A percentile compares a stretch with the other conserved stretches of the same genome.
These are phyloP conservation scores for Teunomyces kruisii DNA, from an alignment of 805 yeast species.

Conservation along the genomic window DNA sequence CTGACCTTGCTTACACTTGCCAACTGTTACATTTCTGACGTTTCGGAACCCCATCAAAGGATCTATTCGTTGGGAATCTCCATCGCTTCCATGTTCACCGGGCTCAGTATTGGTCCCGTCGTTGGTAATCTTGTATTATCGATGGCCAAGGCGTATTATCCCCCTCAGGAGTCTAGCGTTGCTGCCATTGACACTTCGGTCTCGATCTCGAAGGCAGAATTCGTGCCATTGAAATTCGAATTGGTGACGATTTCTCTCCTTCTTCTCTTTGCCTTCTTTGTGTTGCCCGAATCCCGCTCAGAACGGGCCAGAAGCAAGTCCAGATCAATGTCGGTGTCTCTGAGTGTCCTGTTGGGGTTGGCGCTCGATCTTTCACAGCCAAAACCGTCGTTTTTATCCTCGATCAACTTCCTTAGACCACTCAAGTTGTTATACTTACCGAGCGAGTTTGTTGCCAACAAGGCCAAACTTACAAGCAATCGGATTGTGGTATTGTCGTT, in stretches of 20 bases:
- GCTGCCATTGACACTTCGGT: neutral
- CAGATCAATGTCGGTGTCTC: constrained; percentile 35
- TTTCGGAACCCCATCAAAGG: constrained; percentile 61
- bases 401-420: constrained; percentile 40
- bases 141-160: neutral
- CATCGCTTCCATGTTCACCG: constrained; percentile 58
- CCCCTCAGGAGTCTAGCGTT: neutral
- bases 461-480: constrained; percentile 14
- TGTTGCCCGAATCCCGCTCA: constrained; percentile 67
- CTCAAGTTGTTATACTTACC: constrained; percentile 57
- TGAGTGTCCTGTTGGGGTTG: neutral
- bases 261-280: constrained; percentile 22
- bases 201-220: constrained; percentile 25
- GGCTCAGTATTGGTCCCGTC: constrained; percentile 66
- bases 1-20: constrained; percentile 55
- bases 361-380: neutral
- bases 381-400: constrained; percentile 2
- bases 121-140: constrained; percentile 40
- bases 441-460: constrained; percentile 18
- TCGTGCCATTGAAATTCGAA: constrained; percentile 30
- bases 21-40: constrained; percentile 73
- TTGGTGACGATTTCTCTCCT: constrained; percentile 34
- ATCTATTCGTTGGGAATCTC: constrained; percentile 58
- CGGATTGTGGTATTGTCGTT: constrained; percentile 47
- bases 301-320: constrained; percentile 52